phyloP scores from a whole-genome alignment of 179 eudicot species.

The Spinacia oleracea region DNA sequence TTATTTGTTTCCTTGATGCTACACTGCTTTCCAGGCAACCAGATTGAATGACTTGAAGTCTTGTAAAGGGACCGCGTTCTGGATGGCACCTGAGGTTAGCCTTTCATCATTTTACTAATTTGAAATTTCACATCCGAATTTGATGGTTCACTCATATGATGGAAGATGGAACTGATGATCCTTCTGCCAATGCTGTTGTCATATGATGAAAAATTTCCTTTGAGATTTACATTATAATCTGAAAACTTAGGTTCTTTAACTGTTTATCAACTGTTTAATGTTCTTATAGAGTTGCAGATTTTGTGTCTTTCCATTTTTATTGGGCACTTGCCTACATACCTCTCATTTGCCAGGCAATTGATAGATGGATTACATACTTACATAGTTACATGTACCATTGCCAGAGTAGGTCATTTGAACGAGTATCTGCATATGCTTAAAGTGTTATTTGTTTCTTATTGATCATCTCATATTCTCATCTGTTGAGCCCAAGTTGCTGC shows the following conservation, averaged over 20 bases:
- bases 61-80: slow-evolving; percentile 78
- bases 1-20: not conserved
- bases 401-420: not conserved
- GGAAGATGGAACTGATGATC: not conserved
- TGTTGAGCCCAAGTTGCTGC: slow-evolving; percentile 1
- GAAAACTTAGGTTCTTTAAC: not conserved
- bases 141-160: not conserved
- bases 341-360: not conserved
- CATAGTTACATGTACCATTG: not conserved
- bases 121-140: not conserved
- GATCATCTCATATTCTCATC: not conserved
- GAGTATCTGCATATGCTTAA: not conserved
- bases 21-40: slow-evolving; percentile 54
- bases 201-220: not conserved
- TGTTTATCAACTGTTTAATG: not conserved
- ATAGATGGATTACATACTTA: too few relatives aligned
- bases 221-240: not conserved
- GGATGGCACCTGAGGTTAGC: slow-evolving; percentile 99
- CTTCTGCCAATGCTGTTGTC: not conserved
- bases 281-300: not conserved
- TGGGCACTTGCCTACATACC: not conserved
- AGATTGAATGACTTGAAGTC: slow-evolving; percentile 80
- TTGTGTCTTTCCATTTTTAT: not conserved
- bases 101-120: slow-evolving; percentile 15
- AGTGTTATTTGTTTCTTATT: not conserved